Evolutionary conservation across 1,284 basidiomycete species (phyloP).

Genomic region (Heterobasidion parviporum): DNA sequence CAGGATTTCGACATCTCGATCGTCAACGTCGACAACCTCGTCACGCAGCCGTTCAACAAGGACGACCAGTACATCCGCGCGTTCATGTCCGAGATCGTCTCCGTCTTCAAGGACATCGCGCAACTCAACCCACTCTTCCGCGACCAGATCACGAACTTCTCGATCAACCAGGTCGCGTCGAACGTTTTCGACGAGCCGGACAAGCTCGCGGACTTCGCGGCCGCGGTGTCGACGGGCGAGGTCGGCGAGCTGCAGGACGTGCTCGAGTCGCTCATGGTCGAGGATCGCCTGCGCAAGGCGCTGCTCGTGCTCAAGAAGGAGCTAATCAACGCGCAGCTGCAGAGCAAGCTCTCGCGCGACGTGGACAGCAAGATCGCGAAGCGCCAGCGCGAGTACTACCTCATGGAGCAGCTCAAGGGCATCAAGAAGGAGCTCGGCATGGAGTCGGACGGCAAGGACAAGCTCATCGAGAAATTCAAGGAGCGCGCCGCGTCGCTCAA

Average conservation of each 20-base stretch:
- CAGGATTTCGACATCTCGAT: conserved; percentile 87
- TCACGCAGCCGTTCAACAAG: conserved; percentile 81
- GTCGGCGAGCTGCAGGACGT: conserved; percentile 92
- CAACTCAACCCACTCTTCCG: conserved; percentile 97
- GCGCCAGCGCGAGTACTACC: conserved; percentile 93
- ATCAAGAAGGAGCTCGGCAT: conserved; percentile 99
- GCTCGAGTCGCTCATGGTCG: conserved; percentile 80
- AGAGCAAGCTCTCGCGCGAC: conserved; percentile 90
- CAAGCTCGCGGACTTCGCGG: conserved; percentile 96
- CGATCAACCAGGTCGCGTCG: conserved; percentile 90
- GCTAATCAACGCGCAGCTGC: conserved; percentile 93
- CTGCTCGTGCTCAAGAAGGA: conserved; percentile 96
- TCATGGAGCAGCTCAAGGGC: conserved; percentile 98
- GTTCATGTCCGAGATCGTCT: conserved; percentile 94
- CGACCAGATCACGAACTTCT: conserved; percentile 96
- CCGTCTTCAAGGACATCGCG: conserved; percentile 98
- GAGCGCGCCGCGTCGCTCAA: conserved; percentile 81
- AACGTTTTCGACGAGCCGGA: conserved; percentile 99
- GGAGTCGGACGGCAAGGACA: conserved; percentile 97
- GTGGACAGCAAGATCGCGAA: conserved; percentile 97
- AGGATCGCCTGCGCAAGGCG: conserved; percentile 88
- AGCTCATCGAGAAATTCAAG: conserved; percentile 93
- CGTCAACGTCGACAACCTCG: conserved; percentile 84
- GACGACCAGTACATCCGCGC: conserved; percentile 93
- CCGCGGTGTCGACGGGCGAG: conserved; percentile 90